Base-by-base conservation (phyloP, 805 yeast genomes). In the Clavispora fructus region DNA sequence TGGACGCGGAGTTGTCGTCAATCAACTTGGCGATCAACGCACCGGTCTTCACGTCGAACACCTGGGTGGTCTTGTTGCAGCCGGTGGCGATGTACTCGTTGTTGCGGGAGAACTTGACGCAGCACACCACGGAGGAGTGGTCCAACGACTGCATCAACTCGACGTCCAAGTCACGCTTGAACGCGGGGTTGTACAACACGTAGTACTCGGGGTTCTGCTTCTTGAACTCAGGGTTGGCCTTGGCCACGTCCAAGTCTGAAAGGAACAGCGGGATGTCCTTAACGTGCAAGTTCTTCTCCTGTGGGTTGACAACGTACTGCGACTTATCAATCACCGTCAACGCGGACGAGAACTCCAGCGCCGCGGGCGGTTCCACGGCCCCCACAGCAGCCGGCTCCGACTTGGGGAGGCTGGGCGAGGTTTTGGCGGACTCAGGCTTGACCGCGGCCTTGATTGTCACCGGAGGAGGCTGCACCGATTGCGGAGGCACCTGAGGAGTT, bases 11-110 rank as follows among this genome's bases (percentile, higher is more conserved):
- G 55, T 66, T 69, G 59, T 91, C 96, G 66, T 92, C 97, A 54
- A 86, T 82, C 59, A 92, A 77, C 63, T 87, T 80, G 45, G 96
- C 95, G 51, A 89, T 82, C 52, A 89, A 74, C 59, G 87, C 91
- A 56, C 99, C 98, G 17, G 95, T 85, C 59, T 85, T 85, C 42
- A 91, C 97, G 55, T 87, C 86, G 68, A 85, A 92, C 47, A 92
- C 96, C 67, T 91, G 97, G 3, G 98, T 94, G 38, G 95, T 80
- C 63, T 90, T 88, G 72, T 92, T 94, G 73, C 97, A 91, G 41
- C 99, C 99, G 13, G 98, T 92, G 25, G 98, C 99, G 56, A 92
- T 75, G 62, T 80, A 87, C 68, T 87, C 85, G 52, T 98, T 98
- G 64, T 89, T 96, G 53, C 82, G 82, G 48, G 91, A 83, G 73